Conservation (phyloP, 192 early-diverging fungal species). For the Umbelopsis sp. region DNA sequence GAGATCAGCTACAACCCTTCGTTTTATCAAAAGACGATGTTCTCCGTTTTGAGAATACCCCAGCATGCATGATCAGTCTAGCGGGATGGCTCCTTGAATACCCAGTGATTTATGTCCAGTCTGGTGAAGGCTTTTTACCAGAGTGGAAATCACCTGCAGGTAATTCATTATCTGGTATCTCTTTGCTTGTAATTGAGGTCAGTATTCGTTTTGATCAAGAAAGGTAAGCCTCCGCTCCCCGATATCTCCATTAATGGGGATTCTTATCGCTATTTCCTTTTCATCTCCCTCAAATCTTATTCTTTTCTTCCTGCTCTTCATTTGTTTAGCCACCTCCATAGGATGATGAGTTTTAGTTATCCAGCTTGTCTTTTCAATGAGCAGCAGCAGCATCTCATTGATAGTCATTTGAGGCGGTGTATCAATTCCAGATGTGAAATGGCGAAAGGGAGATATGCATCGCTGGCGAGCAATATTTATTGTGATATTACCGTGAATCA, state of each 20-base stretch:
- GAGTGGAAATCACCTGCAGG: constrained; percentile 31
- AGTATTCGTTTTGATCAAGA: not conserved
- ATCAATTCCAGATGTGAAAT: not conserved
- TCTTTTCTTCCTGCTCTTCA: not conserved
- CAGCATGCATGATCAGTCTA: constrained; percentile 36
- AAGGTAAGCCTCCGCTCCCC: constrained; percentile 13
- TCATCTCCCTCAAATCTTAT: not conserved
- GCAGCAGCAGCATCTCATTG: constrained; percentile 11
- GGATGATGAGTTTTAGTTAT: constrained; percentile 32
- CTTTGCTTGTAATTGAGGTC: not conserved
- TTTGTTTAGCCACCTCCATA: not conserved
- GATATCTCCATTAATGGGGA: not conserved
- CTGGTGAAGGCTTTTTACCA: constrained; percentile 9
- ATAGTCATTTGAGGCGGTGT: not conserved
- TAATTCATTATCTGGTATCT: constrained; percentile 33
- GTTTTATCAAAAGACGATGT: not conserved
- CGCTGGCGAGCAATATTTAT: constrained; percentile 1
- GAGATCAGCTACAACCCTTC: constrained; percentile 21
- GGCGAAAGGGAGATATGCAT: not conserved
- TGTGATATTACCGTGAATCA: constrained; percentile 23
- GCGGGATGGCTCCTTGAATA: constrained; percentile 42
- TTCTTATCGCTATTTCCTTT: not conserved
- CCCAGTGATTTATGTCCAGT: constrained; percentile 32
- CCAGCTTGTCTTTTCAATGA: not conserved
- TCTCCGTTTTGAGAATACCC: constrained; percentile 9